These are phyloP conservation scores for Zea mays DNA, from an alignment of 176 grass and related monocot genomes.

Conservation along the genomic window Zm-B73-REFERENCE-NAM-5.0 NC_050103.1:169472501-169473000, in stretches of 20 bases:
- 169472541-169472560: neutral
- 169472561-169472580: neutral
- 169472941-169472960: neutral
- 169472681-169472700: neutral
- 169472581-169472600: too few species aligned
- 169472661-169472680: too few species aligned
- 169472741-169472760: neutral
- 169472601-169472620: too few species aligned
- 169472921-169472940: neutral
- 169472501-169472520: neutral
- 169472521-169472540: neutral
- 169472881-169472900: neutral
- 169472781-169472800: slow-evolving; percentile 79
- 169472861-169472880: neutral
- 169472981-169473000: neutral
- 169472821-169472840: slow-evolving; percentile 42
- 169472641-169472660: too few species aligned
- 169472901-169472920: neutral
- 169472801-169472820: slow-evolving; percentile 56
- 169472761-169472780: neutral
- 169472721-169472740: neutral
- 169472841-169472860: slow-evolving; percentile 84
- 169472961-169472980: neutral
- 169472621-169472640: too few species aligned
- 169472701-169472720: neutral